phyloP scores from a whole-genome alignment of 2,329 filamentous ascomycete species.

The Neonectria neomacrospora region DNA sequence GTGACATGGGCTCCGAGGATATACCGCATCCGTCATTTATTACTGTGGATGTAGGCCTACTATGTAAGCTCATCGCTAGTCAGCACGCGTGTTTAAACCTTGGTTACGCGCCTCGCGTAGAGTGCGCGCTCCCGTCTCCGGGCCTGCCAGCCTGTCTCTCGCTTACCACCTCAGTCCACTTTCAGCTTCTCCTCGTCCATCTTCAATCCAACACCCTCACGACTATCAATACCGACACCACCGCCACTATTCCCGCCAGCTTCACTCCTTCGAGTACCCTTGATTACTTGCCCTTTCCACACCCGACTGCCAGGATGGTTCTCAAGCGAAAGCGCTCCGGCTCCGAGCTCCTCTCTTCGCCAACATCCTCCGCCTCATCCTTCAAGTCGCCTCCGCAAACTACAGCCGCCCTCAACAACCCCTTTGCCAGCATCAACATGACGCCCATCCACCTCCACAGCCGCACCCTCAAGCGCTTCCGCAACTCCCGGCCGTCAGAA shows the following conservation, averaged over 20 bases:
- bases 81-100: conserved; percentile 18
- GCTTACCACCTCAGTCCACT: conserved; percentile 15
- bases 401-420: conserved; percentile 45
- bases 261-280: neutral
- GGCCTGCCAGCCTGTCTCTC: conserved; percentile 1
- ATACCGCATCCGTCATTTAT: neutral
- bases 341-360: conserved; percentile 64
- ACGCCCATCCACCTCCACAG: conserved; percentile 60
- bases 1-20: neutral
- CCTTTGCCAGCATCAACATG: conserved; percentile 49
- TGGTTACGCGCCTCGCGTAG: conserved; percentile 33
- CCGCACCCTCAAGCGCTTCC: conserved; percentile 70
- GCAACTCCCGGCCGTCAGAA: conserved; percentile 68
- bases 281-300: neutral
- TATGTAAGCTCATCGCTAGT: no score
- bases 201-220: neutral
- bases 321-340: conserved; percentile 74
- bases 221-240: neutral
- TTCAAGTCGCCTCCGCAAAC: conserved; percentile 52
- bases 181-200: conserved; percentile 3
- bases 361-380: conserved; percentile 54
- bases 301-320: conserved; percentile 45
- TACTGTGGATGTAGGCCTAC: neutral
- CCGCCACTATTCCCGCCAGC: neutral
- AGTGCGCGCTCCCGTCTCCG: conserved; percentile 25